phyloP scores from a whole-genome alignment of 2,329 filamentous ascomycete genomes.

The Phyllosticta capitalensis region DNA sequence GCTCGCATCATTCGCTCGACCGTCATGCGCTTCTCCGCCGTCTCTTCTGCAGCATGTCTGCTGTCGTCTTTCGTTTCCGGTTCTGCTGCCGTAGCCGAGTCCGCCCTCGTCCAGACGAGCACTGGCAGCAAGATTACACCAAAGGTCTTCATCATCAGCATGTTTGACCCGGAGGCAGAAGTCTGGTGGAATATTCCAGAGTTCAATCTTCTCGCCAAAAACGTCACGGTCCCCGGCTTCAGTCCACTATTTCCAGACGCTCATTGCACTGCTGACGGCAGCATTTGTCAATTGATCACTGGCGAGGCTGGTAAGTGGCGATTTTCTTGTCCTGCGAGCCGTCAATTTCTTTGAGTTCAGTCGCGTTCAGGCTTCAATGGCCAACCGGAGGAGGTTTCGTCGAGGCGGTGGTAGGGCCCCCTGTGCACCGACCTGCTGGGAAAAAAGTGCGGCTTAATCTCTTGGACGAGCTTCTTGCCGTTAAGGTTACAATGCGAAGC shows the following conservation, averaged over 20 bases:
- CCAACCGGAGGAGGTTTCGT: background rate
- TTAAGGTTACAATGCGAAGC: background rate
- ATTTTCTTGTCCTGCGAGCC: background rate
- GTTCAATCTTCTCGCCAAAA: constrained; percentile 47
- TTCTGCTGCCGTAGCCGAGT: background rate
- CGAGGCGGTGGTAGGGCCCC: background rate
- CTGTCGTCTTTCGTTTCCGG: constrained; percentile 3
- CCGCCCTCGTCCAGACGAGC: background rate
- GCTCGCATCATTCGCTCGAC: background rate
- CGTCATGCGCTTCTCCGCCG: constrained; percentile 1
- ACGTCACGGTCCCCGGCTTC: constrained; percentile 51
- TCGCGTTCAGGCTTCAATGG: background rate
- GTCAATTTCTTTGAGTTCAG: background rate
- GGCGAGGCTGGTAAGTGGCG: constrained; percentile 40
- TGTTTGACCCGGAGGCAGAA: constrained; percentile 37
- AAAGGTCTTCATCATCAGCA: constrained; percentile 54
- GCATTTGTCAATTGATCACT: constrained; percentile 59
- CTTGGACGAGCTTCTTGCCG: background rate
- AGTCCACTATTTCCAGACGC: constrained; percentile 56
- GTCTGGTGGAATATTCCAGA: constrained; percentile 49
- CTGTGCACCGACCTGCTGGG: background rate
- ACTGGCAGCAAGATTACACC: constrained; percentile 41
- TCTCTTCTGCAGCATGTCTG: background rate
- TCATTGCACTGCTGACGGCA: constrained; percentile 51
- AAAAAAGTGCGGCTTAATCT: background rate